Base-by-base conservation (phyloP, 305 asterid genomes). In the Fraxinus sp. region DNA sequence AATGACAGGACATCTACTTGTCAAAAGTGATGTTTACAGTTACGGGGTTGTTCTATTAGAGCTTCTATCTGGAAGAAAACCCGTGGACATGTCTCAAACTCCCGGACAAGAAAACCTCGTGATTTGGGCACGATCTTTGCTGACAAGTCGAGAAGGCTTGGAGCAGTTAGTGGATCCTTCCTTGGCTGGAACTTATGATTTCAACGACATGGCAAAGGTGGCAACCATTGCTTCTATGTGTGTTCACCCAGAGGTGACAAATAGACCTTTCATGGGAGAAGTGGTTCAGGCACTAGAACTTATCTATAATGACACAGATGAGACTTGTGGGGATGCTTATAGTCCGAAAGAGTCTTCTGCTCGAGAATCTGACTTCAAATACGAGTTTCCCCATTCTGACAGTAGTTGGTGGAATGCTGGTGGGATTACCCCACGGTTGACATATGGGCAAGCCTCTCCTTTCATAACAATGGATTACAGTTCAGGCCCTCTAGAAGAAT, bases 141-240 rank as follows among this genome's bases (percentile, higher is more conserved):
- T 95, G 26, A 89, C 97, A 73, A 92, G 89, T 77, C 89, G 97
- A 80, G 97, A 95, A 85, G 99, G 99, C 78, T 66, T 95, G 79
- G 90, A 90, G 88, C 93, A 89, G 88, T 80, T 95, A 68, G 94
- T 94, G 32, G 99, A 95, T 74, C 95, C 97, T 68, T 84, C 96
- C 82, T 83, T 95, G 84, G 97, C 92, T 5, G 97, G 95, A 66
- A 91, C 77, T 84, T 91, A 89, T 37, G 80, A 89, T 84, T 95
- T 95, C 36, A 97, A 95, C 74, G 96, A 90, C 92, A 90, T 95
- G 96, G 99, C 98, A 3, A 95, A 91, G 84, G 98, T 95, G 49
- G 99, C 99, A 28, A 92, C 99, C 33, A 95, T 95, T 62, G 97
- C 99, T 81, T 94, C 97, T 36, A 91, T 94, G 98, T 94, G 99